Evolutionary conservation across 306 rosid genomes (phyloP), one percentile per base, ranked within the genome.

Genomic region (Vigna nakashimae): DNA sequence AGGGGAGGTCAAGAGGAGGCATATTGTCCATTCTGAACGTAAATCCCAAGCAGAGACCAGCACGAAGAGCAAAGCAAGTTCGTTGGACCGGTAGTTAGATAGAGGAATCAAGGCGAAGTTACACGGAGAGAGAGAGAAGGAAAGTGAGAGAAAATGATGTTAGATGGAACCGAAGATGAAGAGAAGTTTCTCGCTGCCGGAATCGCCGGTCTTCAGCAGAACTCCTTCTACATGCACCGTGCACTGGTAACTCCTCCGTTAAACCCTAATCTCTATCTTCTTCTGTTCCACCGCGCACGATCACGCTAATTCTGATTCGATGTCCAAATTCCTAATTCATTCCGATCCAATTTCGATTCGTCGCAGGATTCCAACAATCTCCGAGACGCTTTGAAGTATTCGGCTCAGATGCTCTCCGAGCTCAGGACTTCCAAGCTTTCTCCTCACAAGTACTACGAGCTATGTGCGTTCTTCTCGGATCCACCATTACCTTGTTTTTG

Each of bases 381-480:
- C 45, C 90, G 93, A 55, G 99, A 95, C 57, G 99, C 99, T 38
- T 81, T 95, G 84, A 95, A 92, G 80, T 95, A 89, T 74, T 95
- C 99, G 5, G 97, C 99, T 80, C 99, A 92, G 92, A 92, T 94
- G 98, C 97, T 94, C 11, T 94, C 98, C 69, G 99, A 95, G 87
- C 93, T 95, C 49, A 89, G 99, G 55, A 91, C 98, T 80, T 92
- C 98, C 26, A 94, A 92, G 92, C 98, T 94, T 65, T 90, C 98
- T 42, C 98, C 98, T 84, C 98, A 94, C 68, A 94, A 94, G 80
- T 94, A 94, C 83, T 94, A 94, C 51, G 97, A 85, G 49, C 96
- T 94, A 78, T 94, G 98, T 94, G 72, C 89, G 98, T 85, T 24
- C 55, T 24, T 58, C 71, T 56, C 67, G 83, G 87, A 86, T 87